Evolutionary conservation across 495 filamentous ascomycete genomes (phyloP).

Genomic region (Pyrenula massariospora): DNA sequence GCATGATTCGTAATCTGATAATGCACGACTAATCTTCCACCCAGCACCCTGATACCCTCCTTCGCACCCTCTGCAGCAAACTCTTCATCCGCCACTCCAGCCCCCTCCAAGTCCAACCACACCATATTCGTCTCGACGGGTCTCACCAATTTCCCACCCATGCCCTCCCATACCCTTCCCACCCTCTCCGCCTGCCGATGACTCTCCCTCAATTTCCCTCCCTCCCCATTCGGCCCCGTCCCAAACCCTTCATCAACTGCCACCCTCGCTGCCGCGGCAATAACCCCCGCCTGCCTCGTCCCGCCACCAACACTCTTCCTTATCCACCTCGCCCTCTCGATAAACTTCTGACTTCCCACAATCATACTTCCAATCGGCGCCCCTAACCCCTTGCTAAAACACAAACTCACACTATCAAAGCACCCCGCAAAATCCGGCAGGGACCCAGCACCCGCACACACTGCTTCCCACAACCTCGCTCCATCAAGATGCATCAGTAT

Average conservation of each 20-base stretch:
- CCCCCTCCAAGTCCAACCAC: slow-evolving; percentile 65
- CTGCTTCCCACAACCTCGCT: slow-evolving; percentile 73
- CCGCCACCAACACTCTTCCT: slow-evolving; percentile 82
- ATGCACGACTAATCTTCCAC: slow-evolving; percentile 29
- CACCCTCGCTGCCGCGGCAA: slow-evolving; percentile 33
- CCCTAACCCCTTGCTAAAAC: slow-evolving; percentile 82
- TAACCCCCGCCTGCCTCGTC: slow-evolving; percentile 51
- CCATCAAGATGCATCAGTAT: slow-evolving; percentile 78
- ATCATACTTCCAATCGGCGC: slow-evolving; percentile 80
- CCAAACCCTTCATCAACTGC: slow-evolving; percentile 50
- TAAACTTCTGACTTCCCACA: slow-evolving; percentile 50
- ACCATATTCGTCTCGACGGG: slow-evolving; percentile 80
- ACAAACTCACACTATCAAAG: slow-evolving; percentile 74
- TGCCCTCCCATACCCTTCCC: slow-evolving; percentile 46
- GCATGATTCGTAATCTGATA: slow-evolving; percentile 12
- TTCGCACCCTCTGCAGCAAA: slow-evolving; percentile 24
- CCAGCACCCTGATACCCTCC: slow-evolving; percentile 26
- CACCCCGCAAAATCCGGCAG: slow-evolving; percentile 56
- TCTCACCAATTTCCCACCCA: slow-evolving; percentile 33
- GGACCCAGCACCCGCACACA: slow-evolving; percentile 43
- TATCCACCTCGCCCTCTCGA: slow-evolving; percentile 66
- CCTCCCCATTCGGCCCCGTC: slow-evolving; percentile 42
- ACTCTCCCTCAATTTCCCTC: slow-evolving; percentile 47
- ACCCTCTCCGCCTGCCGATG: slow-evolving; percentile 57
- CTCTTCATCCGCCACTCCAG: slow-evolving; percentile 30